These are phyloP conservation scores for Mayamaea pseudoterrestris DNA, from an alignment of 108 stramenopile species.

Conservation along the genomic window DNA sequence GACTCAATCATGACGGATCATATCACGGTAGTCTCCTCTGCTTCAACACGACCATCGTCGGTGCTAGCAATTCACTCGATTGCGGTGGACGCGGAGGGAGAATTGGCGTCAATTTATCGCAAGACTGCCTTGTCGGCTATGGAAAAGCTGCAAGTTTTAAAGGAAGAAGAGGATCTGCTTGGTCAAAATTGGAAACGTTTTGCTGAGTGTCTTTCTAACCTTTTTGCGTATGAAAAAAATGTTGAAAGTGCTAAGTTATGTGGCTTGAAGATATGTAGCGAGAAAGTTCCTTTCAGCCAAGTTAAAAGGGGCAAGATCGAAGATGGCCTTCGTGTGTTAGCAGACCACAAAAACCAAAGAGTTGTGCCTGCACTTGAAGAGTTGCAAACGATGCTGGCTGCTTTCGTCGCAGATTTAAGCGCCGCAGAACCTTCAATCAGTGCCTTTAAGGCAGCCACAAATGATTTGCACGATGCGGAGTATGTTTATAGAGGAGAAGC, in stretches of 20 bases:
- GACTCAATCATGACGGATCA: slow-evolving; percentile 16
- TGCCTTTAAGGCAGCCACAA: slow-evolving; percentile 10
- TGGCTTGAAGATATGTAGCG: slow-evolving; percentile 2
- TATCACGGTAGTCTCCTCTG: background rate
- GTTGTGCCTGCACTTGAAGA: slow-evolving; percentile 28
- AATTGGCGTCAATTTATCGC: slow-evolving; percentile 42
- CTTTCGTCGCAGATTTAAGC: slow-evolving; percentile 65
- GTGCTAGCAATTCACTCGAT: slow-evolving; percentile 23
- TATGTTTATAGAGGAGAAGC: too few species aligned
- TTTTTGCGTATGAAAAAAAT: slow-evolving; percentile 74
- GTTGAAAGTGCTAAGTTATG: slow-evolving; percentile 36
- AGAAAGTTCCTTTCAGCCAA: slow-evolving; percentile 60
- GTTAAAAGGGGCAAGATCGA: slow-evolving; percentile 49
- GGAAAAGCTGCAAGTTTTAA: slow-evolving; percentile 30
- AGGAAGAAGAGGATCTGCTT: slow-evolving; percentile 42
- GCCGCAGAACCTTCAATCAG: slow-evolving; percentile 54
- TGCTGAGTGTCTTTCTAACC: slow-evolving; percentile 51
- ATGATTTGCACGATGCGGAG: too few species aligned
- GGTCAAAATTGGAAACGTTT: slow-evolving; percentile 62
- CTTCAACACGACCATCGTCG: background rate
- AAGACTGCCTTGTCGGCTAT: slow-evolving; percentile 29
- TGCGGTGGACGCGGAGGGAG: slow-evolving; percentile 46
- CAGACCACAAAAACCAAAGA: slow-evolving; percentile 55
- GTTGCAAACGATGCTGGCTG: slow-evolving; percentile 38
- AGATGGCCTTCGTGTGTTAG: slow-evolving; percentile 45